Conservation (phyloP, 2,329 filamentous ascomycete species). For the Ceratocystis harringtonii region DNA sequence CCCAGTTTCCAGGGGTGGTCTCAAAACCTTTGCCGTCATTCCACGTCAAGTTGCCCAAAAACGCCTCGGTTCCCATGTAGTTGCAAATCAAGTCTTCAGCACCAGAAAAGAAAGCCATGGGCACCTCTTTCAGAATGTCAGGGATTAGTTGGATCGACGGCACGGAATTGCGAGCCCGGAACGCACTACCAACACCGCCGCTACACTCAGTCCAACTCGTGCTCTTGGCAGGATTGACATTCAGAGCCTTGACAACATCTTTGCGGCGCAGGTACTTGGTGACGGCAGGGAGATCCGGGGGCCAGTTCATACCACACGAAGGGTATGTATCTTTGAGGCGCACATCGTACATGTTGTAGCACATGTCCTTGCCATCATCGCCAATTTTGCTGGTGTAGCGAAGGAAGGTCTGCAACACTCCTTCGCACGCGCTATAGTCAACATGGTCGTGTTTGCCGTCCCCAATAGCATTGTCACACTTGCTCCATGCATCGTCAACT, state of each 20-base stretch:
- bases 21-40: conserved; percentile 88
- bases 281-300: conserved; percentile 63
- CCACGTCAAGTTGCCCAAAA: conserved; percentile 86
- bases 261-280: conserved; percentile 68
- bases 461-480: conserved; percentile 50
- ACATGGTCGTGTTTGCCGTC: conserved; percentile 36
- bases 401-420: conserved; percentile 59
- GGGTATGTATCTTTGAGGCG: conserved; percentile 66
- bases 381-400: conserved; percentile 38
- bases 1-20: conserved; percentile 69
- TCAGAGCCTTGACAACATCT: conserved; percentile 68
- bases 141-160: conserved; percentile 65
- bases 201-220: conserved; percentile 89
- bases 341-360: conserved; percentile 95
- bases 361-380: conserved; percentile 38
- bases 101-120: conserved; percentile 79
- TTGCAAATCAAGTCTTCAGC: conserved; percentile 95
- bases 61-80: conserved; percentile 77
- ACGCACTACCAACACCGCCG: conserved; percentile 57
- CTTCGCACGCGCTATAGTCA: conserved; percentile 57
- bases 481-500: conserved; percentile 52
- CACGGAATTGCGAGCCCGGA: conserved; percentile 53
- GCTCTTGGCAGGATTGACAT: conserved; percentile 66
- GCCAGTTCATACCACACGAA: conserved; percentile 96
- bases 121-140: conserved; percentile 58